phyloP scores from a whole-genome alignment of 345 rosid genomes.

The Boechera stricta region DNA sequence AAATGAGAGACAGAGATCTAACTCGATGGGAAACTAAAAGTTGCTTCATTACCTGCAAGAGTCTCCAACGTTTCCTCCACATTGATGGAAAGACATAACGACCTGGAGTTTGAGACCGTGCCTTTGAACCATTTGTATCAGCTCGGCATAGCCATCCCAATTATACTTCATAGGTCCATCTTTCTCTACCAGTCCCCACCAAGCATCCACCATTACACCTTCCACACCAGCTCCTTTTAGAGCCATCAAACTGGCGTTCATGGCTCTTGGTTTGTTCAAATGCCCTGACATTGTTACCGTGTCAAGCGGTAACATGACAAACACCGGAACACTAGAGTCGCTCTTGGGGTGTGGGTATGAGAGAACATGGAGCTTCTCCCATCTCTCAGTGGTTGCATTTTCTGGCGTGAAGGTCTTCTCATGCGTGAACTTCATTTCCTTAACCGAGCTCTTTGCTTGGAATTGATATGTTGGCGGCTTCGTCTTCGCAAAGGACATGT shows the following conservation, averaged over 20 bases:
- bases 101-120: slow-evolving; percentile 90
- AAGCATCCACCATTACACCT: slow-evolving; percentile 97
- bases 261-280: slow-evolving; percentile 80
- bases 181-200: slow-evolving; percentile 99
- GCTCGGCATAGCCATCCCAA: slow-evolving; percentile 96
- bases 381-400: slow-evolving; percentile 39
- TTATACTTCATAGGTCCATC: slow-evolving; percentile 90
- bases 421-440: slow-evolving; percentile 47
- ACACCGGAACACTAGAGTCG: slow-evolving; percentile 75
- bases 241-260: slow-evolving; percentile 95
- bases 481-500: slow-evolving; percentile 55
- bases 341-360: slow-evolving; percentile 51
- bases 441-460: slow-evolving; percentile 51
- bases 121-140: slow-evolving; percentile 79
- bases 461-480: slow-evolving; percentile 57
- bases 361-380: slow-evolving; percentile 62
- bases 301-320: slow-evolving; percentile 91
- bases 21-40: slow-evolving; percentile 1
- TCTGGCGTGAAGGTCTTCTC: slow-evolving; percentile 50
- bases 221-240: slow-evolving; percentile 90
- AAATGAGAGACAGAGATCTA: slow-evolving; percentile 22
- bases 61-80: slow-evolving; percentile 99
- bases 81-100: slow-evolving; percentile 98
- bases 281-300: slow-evolving; percentile 69
- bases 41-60: slow-evolving; percentile 81